A percentile compares a stretch with the other conserved stretches of the same genome.
Evolutionary conservation across 2,329 filamentous ascomycete genomes (phyloP).

Genomic region (Leptographium wingfieldii): DNA sequence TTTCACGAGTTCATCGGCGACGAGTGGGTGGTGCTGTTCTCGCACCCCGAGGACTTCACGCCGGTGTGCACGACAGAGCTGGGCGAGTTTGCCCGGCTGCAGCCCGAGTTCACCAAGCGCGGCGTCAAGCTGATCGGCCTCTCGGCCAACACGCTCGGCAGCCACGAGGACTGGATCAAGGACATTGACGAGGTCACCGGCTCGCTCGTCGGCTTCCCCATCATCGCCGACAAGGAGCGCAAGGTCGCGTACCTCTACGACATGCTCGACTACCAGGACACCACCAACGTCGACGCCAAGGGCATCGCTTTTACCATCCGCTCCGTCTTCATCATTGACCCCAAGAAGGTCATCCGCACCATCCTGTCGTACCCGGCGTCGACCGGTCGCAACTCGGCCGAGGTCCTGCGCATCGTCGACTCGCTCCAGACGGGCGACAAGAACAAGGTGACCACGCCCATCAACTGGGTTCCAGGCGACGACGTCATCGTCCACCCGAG

Average conservation of each 20-base stretch:
- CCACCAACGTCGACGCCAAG: conserved; percentile 69
- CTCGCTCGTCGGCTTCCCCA: conserved; percentile 60
- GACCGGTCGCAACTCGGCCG: conserved; percentile 70
- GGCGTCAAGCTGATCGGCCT: conserved; percentile 86
- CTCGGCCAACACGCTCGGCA: conserved; percentile 72
- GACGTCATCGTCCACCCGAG: conserved; percentile 85
- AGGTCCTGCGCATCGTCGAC: conserved; percentile 69
- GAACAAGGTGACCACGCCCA: conserved; percentile 76
- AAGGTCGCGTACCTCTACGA: conserved; percentile 66
- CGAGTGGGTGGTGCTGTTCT: conserved; percentile 74
- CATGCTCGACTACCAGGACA: conserved; percentile 75
- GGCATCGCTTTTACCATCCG: conserved; percentile 89
- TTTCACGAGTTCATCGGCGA: conserved; percentile 73
- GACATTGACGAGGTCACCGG: conserved; percentile 73
- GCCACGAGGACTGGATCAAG: conserved; percentile 80
- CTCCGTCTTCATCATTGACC: conserved; percentile 90
- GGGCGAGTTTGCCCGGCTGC: conserved; percentile 80
- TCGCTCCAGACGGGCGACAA: conserved; percentile 75
- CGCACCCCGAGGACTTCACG: conserved; percentile 81
- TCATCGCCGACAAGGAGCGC: conserved; percentile 68
- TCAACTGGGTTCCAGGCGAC: conserved; percentile 80
- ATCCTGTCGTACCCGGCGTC: conserved; percentile 89
- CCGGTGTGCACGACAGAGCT: conserved; percentile 92
- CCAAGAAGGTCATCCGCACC: conserved; percentile 82
- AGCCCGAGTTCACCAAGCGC: conserved; percentile 76